Evolutionary conservation across 2,329 filamentous ascomycete genomes (phyloP).

Genomic region (Aspergillus pseudotamarii): DNA sequence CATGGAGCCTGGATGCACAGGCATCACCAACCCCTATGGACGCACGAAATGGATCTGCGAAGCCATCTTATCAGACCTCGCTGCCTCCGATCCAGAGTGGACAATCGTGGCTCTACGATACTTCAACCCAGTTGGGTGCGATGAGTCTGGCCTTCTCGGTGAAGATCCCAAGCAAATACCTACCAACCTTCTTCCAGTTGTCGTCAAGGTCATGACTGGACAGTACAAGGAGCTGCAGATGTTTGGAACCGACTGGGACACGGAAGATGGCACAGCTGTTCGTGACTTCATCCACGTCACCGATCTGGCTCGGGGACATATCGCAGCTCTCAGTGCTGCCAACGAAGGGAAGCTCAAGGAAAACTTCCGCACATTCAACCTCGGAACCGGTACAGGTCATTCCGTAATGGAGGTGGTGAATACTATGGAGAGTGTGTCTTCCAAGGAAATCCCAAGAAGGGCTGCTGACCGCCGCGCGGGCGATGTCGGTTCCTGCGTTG

Average conservation of each 20-base stretch:
- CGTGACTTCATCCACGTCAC: slow-evolving; percentile 70
- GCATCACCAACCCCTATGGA: slow-evolving; percentile 67
- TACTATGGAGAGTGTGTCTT: slow-evolving; percentile 42
- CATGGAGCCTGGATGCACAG: slow-evolving; percentile 54
- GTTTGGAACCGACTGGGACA: slow-evolving; percentile 68
- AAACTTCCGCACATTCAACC: slow-evolving; percentile 48
- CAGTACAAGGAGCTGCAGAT: slow-evolving; percentile 58
- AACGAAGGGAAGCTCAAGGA: slow-evolving; percentile 36
- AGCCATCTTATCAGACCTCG: slow-evolving; percentile 65
- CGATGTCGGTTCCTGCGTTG: slow-evolving; percentile 45
- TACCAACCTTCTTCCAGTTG: slow-evolving; percentile 67
- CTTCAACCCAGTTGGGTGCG: slow-evolving; percentile 70
- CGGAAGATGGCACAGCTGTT: slow-evolving; percentile 65
- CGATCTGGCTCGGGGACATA: slow-evolving; percentile 65
- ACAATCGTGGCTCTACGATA: slow-evolving; percentile 66
- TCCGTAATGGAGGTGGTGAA: slow-evolving; percentile 42
- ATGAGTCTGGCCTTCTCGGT: slow-evolving; percentile 64
- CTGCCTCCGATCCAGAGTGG: slow-evolving; percentile 63
- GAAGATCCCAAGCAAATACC: slow-evolving; percentile 65
- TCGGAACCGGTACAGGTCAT: slow-evolving; percentile 42
- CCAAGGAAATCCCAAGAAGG: slow-evolving; percentile 35
- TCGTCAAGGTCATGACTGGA: slow-evolving; percentile 64
- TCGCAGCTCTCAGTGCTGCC: slow-evolving; percentile 57
- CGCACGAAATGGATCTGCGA: slow-evolving; percentile 70
- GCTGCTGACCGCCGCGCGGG: slow-evolving; percentile 38